Evolutionary conservation across 495 filamentous ascomycete species (phyloP).

Genomic region (Schizothecium vesticola): DNA sequence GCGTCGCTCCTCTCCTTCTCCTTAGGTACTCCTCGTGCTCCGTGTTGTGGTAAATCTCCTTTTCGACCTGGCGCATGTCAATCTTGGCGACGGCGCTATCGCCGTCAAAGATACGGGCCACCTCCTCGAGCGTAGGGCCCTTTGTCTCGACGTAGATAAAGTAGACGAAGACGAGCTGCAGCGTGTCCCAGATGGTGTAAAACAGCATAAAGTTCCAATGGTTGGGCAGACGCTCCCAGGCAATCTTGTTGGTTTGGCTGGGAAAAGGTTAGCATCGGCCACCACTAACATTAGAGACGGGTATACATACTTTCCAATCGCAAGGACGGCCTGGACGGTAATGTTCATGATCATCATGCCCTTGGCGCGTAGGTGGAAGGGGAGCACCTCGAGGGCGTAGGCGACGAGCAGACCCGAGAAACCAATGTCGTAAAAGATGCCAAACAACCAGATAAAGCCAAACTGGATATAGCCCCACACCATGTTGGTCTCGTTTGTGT

Average conservation of each 20-base stretch:
- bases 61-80: conserved; percentile 43
- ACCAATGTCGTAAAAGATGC: conserved; percentile 55
- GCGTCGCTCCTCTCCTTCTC: conserved; percentile 4
- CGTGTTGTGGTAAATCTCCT: conserved; percentile 37
- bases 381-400: conserved; percentile 62
- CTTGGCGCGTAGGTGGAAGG: conserved; percentile 64
- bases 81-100: conserved; percentile 48
- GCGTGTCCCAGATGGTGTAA: conserved; percentile 56
- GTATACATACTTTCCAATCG: conserved; percentile 46
- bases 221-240: conserved; percentile 48
- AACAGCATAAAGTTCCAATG: conserved; percentile 60
- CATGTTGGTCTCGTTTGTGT: conserved; percentile 33
- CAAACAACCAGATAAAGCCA: conserved; percentile 58
- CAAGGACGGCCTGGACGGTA: conserved; percentile 54
- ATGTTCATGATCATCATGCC: conserved; percentile 63
- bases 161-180: conserved; percentile 58
- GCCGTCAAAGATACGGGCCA: conserved; percentile 56
- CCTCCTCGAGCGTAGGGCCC: conserved; percentile 59
- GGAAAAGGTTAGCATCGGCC: conserved; percentile 15
- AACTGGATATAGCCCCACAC: conserved; percentile 48
- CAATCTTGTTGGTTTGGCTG: conserved; percentile 58
- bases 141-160: conserved; percentile 64
- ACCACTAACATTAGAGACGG: background rate
- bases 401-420: conserved; percentile 60
- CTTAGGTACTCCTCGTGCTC: conserved; percentile 22